phyloP scores from a whole-genome alignment of 208 protist species.

The Crithidia thermophila region DNA sequence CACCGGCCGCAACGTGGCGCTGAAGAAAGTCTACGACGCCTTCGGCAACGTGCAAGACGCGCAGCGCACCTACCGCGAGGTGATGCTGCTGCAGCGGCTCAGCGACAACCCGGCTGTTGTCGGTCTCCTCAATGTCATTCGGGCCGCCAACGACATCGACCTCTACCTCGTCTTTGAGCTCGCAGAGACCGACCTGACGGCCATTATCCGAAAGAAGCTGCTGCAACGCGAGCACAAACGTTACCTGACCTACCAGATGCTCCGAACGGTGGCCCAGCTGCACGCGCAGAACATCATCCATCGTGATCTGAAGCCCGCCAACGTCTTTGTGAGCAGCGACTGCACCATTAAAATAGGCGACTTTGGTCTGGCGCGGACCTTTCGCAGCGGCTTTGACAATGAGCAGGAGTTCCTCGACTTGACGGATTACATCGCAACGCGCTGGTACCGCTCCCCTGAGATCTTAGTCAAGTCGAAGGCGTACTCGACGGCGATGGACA shows the following conservation, averaged over 20 bases:
- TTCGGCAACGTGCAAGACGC: slow-evolving; percentile 94
- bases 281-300: slow-evolving; percentile 91
- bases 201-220: slow-evolving; percentile 95
- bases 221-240: slow-evolving; percentile 94
- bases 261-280: slow-evolving; percentile 95
- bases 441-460: slow-evolving; percentile 99
- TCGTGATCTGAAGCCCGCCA: slow-evolving; percentile 94
- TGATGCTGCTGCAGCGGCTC: slow-evolving; percentile 95
- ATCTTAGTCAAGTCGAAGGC: slow-evolving; percentile 95
- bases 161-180: slow-evolving; percentile 98
- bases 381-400: slow-evolving; percentile 40
- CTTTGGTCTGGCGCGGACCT: slow-evolving; percentile 97
- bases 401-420: slow-evolving; percentile 68
- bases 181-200: slow-evolving; percentile 93
- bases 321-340: slow-evolving; percentile 93
- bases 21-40: slow-evolving; percentile 98
- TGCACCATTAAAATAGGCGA: slow-evolving; percentile 96
- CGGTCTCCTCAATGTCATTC: slow-evolving; percentile 94
- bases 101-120: slow-evolving; percentile 90
- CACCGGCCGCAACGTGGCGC: slow-evolving; percentile 84
- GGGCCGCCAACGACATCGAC: slow-evolving; percentile 96
- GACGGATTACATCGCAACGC: slow-evolving; percentile 96
- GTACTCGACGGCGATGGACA: slow-evolving; percentile 98
- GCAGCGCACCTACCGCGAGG: slow-evolving; percentile 96
- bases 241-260: slow-evolving; percentile 96